phyloP scores from a whole-genome alignment of 495 filamentous ascomycete genomes.

The Annulohypoxylon nitens region DNA sequence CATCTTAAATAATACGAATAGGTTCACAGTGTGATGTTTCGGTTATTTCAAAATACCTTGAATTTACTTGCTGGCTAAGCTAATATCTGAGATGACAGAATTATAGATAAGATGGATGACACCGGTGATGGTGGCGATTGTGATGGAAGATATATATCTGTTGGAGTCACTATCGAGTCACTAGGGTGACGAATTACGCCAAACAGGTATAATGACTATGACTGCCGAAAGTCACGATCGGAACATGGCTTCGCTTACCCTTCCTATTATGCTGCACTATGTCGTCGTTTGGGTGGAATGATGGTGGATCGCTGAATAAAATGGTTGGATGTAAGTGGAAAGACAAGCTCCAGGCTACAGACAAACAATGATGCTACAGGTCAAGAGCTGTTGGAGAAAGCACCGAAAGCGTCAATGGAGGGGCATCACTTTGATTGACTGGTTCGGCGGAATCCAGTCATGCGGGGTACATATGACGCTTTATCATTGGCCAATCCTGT shows the following conservation, averaged over 20 bases:
- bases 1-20: conserved; percentile 20
- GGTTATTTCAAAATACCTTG: conserved; percentile 27
- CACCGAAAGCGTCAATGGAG: conserved; percentile 35
- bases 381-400: conserved; percentile 20
- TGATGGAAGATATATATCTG: conserved; percentile 17
- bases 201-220: conserved; percentile 4
- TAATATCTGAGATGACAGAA: neutral
- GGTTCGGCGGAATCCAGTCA: conserved; percentile 10
- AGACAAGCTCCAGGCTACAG: neutral
- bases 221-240: conserved; percentile 16
- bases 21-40: neutral
- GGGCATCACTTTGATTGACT: conserved; percentile 22
- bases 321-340: conserved; percentile 15
- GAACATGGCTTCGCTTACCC: conserved; percentile 5
- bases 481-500: conserved; percentile 31
- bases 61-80: conserved; percentile 31
- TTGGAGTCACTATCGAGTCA: neutral
- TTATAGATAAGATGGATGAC: neutral
- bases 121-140: neutral
- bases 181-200: neutral
- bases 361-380: neutral
- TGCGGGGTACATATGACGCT: conserved; percentile 34
- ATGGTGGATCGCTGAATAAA: too few relatives aligned
- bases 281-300: conserved; percentile 33
- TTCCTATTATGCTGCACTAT: conserved; percentile 31